phyloP scores from a whole-genome alignment of 306 rosid genomes.

The Leucaena leucocephala region DNA sequence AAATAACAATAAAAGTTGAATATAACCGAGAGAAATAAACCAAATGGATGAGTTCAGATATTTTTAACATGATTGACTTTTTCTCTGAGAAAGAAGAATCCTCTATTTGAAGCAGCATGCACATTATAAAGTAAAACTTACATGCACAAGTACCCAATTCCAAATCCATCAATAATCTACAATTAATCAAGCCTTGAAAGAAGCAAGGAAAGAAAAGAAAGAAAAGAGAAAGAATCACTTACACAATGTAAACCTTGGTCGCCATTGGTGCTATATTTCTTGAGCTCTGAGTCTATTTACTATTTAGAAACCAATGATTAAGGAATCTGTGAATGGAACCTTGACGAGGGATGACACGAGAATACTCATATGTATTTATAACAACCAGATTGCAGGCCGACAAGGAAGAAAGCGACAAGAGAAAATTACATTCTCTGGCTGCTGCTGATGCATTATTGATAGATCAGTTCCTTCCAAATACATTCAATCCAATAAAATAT shows the following conservation, averaged over 20 bases:
- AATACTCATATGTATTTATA: conserved; percentile 48
- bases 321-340: conserved; percentile 43
- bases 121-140: too few relatives aligned
- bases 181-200: neutral
- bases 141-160: conserved; percentile 25
- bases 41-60: neutral
- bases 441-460: too few relatives aligned
- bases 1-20: neutral
- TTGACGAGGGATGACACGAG: conserved; percentile 18
- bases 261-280: conserved; percentile 8
- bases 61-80: conserved; percentile 20
- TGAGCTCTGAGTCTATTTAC: neutral
- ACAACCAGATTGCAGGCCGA: too few relatives aligned
- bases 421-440: too few relatives aligned
- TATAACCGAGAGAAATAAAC: too few relatives aligned
- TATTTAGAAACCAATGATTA: conserved; percentile 23
- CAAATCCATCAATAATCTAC: conserved; percentile 4
- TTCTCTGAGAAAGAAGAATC: neutral
- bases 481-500: neutral
- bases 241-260: too few relatives aligned
- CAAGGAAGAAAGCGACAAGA: too few relatives aligned
- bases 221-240: too few relatives aligned
- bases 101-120: neutral
- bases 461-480: neutral
- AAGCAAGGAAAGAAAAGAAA: too few relatives aligned